Base-by-base conservation (phyloP, 495 filamentous ascomycete species). In the Talaromyces proteolyticus region DNA sequence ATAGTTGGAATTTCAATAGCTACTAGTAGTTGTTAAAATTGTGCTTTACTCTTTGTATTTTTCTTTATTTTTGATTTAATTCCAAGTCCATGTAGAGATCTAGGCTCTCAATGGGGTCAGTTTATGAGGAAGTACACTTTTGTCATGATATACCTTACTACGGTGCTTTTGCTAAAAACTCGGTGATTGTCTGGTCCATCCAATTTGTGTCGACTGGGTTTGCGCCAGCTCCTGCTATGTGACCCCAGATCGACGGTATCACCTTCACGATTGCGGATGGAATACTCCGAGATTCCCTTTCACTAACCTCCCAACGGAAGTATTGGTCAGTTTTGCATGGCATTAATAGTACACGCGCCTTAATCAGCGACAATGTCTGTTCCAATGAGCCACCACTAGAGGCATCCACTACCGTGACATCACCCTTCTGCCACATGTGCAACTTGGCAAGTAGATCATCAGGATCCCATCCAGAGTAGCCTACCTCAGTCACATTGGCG, bases 251-350 rank as follows among this genome's bases (percentile, higher is more conserved):
- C 0, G 74, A 78, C 5, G 79, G 79, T 39, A 84, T 79, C 0
- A 69, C 52, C 4, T 64, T 64, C 49, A 79, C 55, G 45, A 73
- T 55, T 12, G 78, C 81, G 41, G 62, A 3, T 68, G 70, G 4
- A 59, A 65, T 20, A 65, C 70, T 75, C 74, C 52, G 68, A 60
- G 25, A 55, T 58, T 53, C 84, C 74, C 57, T 86, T 73, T 57
- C 67, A 67, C 51, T 78, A 0, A 77, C 80, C 44, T 85, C 77
- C 58, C 81, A 78, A 3, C 70, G 74, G 57, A 87, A 87, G 58
- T 87, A 87, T 16, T 85, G 65, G 55, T 87, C 83, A 0, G 80
- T 84, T 43, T 77, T 69, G 23, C 72, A 64, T 1, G 83, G 81
- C 24, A 86, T 66, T 0, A 85, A 72, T 16, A 86, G 63, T 0